These are phyloP conservation scores for Botryotinia narcissicola DNA, from an alignment of 2,329 filamentous ascomycete genomes.

Conservation along the genomic window DNA sequence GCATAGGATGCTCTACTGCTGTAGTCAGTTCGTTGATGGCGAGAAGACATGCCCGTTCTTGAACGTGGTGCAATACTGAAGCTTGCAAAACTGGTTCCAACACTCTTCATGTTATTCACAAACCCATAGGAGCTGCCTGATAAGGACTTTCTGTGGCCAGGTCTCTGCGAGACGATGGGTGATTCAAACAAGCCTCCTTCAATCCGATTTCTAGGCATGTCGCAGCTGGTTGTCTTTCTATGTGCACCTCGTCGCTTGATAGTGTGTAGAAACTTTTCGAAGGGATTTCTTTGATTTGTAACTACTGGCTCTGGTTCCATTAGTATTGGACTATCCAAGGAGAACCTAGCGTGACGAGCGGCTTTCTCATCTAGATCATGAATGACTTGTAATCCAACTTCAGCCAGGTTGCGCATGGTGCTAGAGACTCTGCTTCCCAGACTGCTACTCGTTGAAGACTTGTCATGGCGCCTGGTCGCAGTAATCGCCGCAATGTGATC, in stretches of 20 bases:
- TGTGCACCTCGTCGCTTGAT: slow-evolving; percentile 55
- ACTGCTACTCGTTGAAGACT: slow-evolving; percentile 28
- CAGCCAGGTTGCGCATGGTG: slow-evolving; percentile 44
- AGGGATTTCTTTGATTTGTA: slow-evolving; percentile 44
- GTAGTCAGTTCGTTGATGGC: slow-evolving; percentile 58
- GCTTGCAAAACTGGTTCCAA: slow-evolving; percentile 73
- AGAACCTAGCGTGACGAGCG: slow-evolving; percentile 28
- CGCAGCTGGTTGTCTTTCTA: slow-evolving; percentile 40
- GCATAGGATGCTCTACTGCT: slow-evolving; percentile 61
- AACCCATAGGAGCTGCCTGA: slow-evolving; percentile 76
- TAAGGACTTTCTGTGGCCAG: slow-evolving; percentile 56
- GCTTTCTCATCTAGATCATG: slow-evolving; percentile 18
- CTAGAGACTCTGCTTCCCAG: slow-evolving; percentile 40
- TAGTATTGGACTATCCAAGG: slow-evolving; percentile 27
- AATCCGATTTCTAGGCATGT: slow-evolving; percentile 30
- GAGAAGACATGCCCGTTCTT: slow-evolving; percentile 51
- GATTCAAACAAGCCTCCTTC: slow-evolving; percentile 30
- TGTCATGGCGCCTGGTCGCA: slow-evolving; percentile 20
- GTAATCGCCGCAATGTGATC: not conserved
- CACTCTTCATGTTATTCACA: slow-evolving; percentile 77
- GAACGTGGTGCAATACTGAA: slow-evolving; percentile 66
- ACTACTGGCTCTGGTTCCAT: slow-evolving; percentile 22
- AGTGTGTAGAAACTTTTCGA: slow-evolving; percentile 71
- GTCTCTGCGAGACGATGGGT: slow-evolving; percentile 41
- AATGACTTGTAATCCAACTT: slow-evolving; percentile 42